Percentiles rank a stretch among this genome's conserved stretches.
Evolutionary conservation across 441 rosid genomes (phyloP).

Genomic region (Bruguiera hainesii): DNA sequence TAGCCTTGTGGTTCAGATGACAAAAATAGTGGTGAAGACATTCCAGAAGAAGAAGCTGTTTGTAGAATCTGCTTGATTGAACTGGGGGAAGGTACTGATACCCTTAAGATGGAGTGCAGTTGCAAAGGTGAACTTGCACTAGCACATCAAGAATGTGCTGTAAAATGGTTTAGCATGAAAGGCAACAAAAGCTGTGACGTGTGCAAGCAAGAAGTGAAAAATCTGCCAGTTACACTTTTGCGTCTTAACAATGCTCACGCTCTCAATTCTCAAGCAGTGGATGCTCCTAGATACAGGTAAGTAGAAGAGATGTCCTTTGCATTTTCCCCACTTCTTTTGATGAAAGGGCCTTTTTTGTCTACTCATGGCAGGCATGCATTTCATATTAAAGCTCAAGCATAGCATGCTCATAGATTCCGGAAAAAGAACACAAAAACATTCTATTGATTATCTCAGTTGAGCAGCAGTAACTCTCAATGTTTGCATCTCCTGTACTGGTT

Average conservation of each 20-base stretch:
- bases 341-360: background rate
- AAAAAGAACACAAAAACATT: background rate
- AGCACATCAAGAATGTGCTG: conserved; percentile 71
- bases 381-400: too few relatives aligned
- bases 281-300: conserved; percentile 50
- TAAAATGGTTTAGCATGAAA: conserved; percentile 83
- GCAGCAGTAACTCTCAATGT: background rate
- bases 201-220: conserved; percentile 69
- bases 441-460: background rate
- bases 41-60: conserved; percentile 71
- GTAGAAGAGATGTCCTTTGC: conserved; percentile 15
- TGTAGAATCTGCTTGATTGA: conserved; percentile 71
- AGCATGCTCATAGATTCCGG: too few relatives aligned
- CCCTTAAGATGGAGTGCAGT: conserved; percentile 82
- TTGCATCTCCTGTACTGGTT: background rate
- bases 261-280: conserved; percentile 30
- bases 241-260: conserved; percentile 48
- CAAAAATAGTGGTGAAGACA: conserved; percentile 49
- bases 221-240: conserved; percentile 72
- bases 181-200: conserved; percentile 82
- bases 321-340: background rate
- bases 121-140: conserved; percentile 80
- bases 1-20: conserved; percentile 65
- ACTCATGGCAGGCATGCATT: too few relatives aligned
- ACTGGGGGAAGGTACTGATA: conserved; percentile 63